Base-by-base conservation (phyloP, 371 early-diverging fungal species). In the Mycotypha africana region DNA sequence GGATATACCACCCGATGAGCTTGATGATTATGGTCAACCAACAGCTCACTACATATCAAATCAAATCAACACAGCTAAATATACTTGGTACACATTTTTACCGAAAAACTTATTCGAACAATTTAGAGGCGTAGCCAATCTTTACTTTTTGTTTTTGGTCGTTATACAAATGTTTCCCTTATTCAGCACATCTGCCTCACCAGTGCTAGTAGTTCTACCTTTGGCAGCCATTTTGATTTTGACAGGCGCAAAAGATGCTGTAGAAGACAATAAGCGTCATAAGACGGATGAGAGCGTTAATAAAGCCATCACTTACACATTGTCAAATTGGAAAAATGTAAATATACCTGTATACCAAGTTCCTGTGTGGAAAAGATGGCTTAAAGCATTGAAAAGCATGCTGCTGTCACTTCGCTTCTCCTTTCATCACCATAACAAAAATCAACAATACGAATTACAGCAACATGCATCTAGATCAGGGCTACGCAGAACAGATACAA, bases 101-200 rank as follows among this genome's bases (percentile, higher is more conserved):
- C 98, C 98, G 28, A 86, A 88, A 56, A 93, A 98, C 55, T 62
- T 98, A 6, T 81, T 88, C 42, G 91, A 90, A 51, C 98, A 99
- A 62, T 92, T 97, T 50, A 76, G 89, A 38, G 87, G 91, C 36
- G 76, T 92, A 9, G 93, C 93, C 50, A 99, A 98, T 67, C 46
- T 96, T 12, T 99, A 92, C 60, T 99, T 99, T 61, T 62, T 97
- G 30, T 75, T 88, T 20, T 70, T 95, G 20, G 85, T 92, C 11
- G 83, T 94, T 44, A 74, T 99, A 16, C 92, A 97, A 66, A 73
- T 74, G 68, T 76, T 89, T 40, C 91, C 89, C 2, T 42, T 79
- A 43, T 77, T 90, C 60, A 77, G 72, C 55, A 74, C 88, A 22
- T 65, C 87, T 51, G 67, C 67, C 12, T 59, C 84, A 20, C 89